Conservation (phyloP, 2,329 filamentous ascomycete species). For the Amauroascus niger region DNA sequence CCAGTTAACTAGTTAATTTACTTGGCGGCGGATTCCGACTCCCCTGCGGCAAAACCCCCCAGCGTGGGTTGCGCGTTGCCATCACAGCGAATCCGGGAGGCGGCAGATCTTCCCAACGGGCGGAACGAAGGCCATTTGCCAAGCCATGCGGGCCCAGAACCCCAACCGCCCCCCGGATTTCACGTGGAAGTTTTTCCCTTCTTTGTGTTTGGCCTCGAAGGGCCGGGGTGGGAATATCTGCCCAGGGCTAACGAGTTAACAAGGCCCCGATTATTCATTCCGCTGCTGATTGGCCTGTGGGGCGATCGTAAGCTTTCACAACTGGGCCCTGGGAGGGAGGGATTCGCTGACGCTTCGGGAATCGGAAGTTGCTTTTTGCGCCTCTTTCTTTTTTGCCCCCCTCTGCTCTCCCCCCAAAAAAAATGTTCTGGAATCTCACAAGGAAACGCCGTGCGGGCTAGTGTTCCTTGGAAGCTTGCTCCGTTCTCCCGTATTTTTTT, state of each 20-base stretch:
- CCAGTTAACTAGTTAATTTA: neutral
- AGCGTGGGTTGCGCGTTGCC: neutral
- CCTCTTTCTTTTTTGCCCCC: conserved; percentile 4
- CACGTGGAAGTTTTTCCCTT: conserved; percentile 10
- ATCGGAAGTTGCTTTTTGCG: conserved; percentile 1
- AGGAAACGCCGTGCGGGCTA: neutral
- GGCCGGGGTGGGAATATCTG: neutral
- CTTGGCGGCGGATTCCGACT: neutral
- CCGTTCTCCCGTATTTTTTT: neutral
- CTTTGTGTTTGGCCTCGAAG: conserved; percentile 5
- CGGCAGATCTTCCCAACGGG: neutral
- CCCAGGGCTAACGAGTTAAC: no score
- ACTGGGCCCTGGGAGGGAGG: no score
- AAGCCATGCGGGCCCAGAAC: conserved; percentile 7
- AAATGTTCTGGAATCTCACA: conserved; percentile 8
- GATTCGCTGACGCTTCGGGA: neutral
- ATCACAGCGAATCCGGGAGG: neutral
- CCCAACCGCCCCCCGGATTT: neutral
- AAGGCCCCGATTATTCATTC: conserved; percentile 1
- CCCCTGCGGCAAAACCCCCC: no score
- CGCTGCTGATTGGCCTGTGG: conserved; percentile 1
- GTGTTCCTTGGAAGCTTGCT: conserved; percentile 5
- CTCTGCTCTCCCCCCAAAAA: no score
- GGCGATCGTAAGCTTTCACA: neutral
- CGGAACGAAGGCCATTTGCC: neutral